phyloP scores from a whole-genome alignment of 495 filamentous ascomycete species.

The Talaromyces proteolyticus region DNA sequence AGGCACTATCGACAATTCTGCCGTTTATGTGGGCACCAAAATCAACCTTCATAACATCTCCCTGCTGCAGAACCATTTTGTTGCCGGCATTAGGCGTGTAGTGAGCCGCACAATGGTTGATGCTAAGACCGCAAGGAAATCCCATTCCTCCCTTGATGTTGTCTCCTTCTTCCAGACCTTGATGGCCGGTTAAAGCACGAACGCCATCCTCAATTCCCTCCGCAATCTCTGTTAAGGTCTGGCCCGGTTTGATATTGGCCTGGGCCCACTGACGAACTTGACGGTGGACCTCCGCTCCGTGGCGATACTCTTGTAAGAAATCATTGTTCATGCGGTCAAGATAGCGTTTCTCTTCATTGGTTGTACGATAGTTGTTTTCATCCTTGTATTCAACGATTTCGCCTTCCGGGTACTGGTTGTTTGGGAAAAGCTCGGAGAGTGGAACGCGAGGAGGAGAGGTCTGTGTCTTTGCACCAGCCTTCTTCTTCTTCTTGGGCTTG shows the following conservation, averaged over 20 bases:
- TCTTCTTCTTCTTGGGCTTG: constrained; percentile 70
- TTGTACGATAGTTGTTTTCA: constrained; percentile 77
- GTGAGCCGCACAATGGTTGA: constrained; percentile 87
- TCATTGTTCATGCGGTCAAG: constrained; percentile 78
- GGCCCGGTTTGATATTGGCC: constrained; percentile 74
- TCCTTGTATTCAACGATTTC: constrained; percentile 72
- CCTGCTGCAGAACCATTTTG: constrained; percentile 72
- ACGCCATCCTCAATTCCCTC: constrained; percentile 83
- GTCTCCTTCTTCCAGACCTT: constrained; percentile 74
- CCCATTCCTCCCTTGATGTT: constrained; percentile 76
- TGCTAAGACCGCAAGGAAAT: constrained; percentile 79
- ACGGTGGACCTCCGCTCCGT: constrained; percentile 82
- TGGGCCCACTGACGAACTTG: constrained; percentile 82
- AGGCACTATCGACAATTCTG: constrained; percentile 87
- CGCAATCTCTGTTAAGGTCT: constrained; percentile 74
- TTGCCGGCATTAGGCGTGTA: constrained; percentile 90
- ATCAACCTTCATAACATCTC: constrained; percentile 91
- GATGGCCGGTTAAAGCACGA: constrained; percentile 69
- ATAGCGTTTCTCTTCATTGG: constrained; percentile 82
- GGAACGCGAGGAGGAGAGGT: constrained; percentile 71
- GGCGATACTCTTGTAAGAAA: constrained; percentile 79
- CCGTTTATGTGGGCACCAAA: constrained; percentile 90
- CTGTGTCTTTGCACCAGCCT: constrained; percentile 59
- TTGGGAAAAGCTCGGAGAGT: constrained; percentile 70
- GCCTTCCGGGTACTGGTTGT: constrained; percentile 68